Percentiles rank a stretch among this genome's conserved stretches.
These are phyloP conservation scores for Cryptosporidium tyzzeri DNA, from an alignment of 169 alveolate genomes.

Conservation along the genomic window DNA sequence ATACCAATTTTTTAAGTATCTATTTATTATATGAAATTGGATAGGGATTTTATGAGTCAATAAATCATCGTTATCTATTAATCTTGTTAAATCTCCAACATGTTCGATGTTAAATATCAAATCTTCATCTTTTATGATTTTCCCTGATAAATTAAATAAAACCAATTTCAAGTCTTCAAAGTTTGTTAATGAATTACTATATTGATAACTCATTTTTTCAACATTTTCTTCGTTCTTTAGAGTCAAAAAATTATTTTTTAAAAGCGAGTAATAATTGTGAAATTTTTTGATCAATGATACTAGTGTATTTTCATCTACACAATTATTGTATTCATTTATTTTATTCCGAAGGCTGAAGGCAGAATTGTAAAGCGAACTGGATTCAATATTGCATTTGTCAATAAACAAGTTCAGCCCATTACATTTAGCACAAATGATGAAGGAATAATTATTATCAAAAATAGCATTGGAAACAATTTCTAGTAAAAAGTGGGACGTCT, in stretches of 20 bases:
- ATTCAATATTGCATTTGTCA: not conserved
- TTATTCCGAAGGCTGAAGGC: not conserved
- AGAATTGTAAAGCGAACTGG: not conserved
- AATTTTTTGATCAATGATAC: not conserved
- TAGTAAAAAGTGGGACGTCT: not conserved
- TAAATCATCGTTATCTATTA: not conserved
- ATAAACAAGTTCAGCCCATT: conserved; percentile 2
- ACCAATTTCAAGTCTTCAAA: conserved; percentile 12
- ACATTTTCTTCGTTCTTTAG: not conserved
- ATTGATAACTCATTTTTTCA: not conserved
- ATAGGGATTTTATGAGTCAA: not conserved
- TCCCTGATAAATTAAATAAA: conserved; percentile 20
- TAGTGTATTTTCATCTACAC: not conserved
- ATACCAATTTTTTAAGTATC: not conserved
- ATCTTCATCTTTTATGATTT: conserved; percentile 18
- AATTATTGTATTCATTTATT: not conserved
- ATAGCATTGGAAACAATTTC: conserved; percentile 10
- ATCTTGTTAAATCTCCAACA: not conserved
- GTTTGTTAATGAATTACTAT: not conserved
- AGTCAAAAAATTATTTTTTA: not conserved
- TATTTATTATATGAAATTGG: not conserved
- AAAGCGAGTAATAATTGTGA: not conserved
- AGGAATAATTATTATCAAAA: conserved; percentile 1
- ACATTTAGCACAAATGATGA: not conserved
- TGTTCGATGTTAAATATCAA: conserved; percentile 2